phyloP scores from a whole-genome alignment of 768 basidiomycete species.

The Tricholoma bakamatsutake region DNA sequence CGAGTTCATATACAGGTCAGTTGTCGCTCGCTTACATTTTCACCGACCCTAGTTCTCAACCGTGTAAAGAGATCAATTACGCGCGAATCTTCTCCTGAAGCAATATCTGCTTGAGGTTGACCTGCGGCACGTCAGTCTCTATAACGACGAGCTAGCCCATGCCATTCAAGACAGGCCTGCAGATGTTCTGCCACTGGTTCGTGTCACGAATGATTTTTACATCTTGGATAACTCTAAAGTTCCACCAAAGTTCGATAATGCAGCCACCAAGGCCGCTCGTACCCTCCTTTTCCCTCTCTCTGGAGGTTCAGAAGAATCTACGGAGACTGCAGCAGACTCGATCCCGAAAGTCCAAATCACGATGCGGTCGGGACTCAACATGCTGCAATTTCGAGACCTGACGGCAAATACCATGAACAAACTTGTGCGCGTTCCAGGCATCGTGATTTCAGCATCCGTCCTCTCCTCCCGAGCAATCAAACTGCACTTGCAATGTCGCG shows the following conservation, averaged over 20 bases:
- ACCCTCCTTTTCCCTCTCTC: slow-evolving; percentile 78
- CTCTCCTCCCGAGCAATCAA: slow-evolving; percentile 91
- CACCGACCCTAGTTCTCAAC: slow-evolving; percentile 7
- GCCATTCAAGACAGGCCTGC: slow-evolving; percentile 85
- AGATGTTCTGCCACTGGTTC: slow-evolving; percentile 82
- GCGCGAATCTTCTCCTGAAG: slow-evolving; percentile 84
- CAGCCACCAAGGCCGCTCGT: slow-evolving; percentile 79
- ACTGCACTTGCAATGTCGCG: slow-evolving; percentile 88
- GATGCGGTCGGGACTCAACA: slow-evolving; percentile 83
- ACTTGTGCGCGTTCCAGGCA: slow-evolving; percentile 94
- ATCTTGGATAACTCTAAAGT: background rate
- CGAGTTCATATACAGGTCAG: slow-evolving; percentile 86
- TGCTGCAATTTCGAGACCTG: slow-evolving; percentile 91
- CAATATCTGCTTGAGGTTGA: slow-evolving; percentile 86
- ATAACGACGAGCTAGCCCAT: slow-evolving; percentile 92
- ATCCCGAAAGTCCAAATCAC: slow-evolving; percentile 78
- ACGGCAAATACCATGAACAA: slow-evolving; percentile 93
- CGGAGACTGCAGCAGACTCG: slow-evolving; percentile 33
- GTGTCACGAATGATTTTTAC: slow-evolving; percentile 17
- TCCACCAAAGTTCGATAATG: slow-evolving; percentile 75
- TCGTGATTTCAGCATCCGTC: slow-evolving; percentile 95
- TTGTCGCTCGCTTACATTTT: slow-evolving; percentile 13
- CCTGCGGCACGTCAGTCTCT: slow-evolving; percentile 69
- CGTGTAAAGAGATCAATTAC: slow-evolving; percentile 67
- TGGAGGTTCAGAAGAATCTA: slow-evolving; percentile 39